phyloP scores from a whole-genome alignment of 495 filamentous ascomycete genomes.

The Neurospora terricola region DNA sequence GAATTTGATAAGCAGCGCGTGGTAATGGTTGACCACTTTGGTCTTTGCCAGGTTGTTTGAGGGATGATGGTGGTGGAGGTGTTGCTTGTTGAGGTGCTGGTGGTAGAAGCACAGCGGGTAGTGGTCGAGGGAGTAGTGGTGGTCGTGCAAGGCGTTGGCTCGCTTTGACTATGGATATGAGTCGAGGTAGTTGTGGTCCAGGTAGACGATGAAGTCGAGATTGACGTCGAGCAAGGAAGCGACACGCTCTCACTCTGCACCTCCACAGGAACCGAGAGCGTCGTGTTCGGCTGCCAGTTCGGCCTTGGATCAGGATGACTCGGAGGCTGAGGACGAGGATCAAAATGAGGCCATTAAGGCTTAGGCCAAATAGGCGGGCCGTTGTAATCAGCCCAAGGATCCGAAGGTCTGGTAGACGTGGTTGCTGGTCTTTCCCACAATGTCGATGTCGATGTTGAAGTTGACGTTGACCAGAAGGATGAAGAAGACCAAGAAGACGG shows the following conservation, averaged over 20 bases:
- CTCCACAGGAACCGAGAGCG: background rate
- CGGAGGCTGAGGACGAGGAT: background rate
- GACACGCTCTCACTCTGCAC: background rate
- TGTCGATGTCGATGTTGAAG: background rate
- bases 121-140: background rate
- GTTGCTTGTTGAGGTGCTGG: background rate
- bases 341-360: background rate
- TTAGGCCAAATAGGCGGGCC: background rate
- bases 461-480: background rate
- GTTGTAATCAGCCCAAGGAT: background rate
- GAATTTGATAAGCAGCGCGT: background rate
- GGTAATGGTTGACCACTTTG: background rate
- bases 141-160: background rate
- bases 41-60: background rate
- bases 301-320: background rate
- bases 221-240: background rate
- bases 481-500: background rate
- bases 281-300: background rate
- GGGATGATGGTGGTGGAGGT: background rate
- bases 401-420: background rate
- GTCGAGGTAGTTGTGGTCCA: background rate
- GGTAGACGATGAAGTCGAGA: background rate
- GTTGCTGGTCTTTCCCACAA: background rate
- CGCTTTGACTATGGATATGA: background rate
- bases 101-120: background rate